Evolutionary conservation across 169 alveolate species (phyloP).

Genomic region (Cryptosporidium meleagridis): DNA sequence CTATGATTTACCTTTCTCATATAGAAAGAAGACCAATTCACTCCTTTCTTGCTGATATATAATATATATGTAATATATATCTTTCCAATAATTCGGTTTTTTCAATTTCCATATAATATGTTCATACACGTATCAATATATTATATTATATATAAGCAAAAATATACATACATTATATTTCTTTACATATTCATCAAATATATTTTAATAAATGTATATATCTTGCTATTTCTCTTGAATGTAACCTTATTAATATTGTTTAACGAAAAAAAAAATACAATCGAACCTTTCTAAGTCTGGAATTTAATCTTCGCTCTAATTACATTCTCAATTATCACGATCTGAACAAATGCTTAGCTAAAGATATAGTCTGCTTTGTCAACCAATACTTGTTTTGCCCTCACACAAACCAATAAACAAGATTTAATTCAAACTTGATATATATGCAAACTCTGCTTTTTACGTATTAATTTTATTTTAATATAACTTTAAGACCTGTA

Average conservation of each 20-base stretch:
- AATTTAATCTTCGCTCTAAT: neutral
- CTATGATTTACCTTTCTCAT: neutral
- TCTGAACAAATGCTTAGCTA: neutral
- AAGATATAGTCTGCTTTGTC: neutral
- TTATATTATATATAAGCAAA: neutral
- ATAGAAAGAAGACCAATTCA: neutral
- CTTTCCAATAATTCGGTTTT: neutral
- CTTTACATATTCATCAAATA: neutral
- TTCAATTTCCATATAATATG: too few species aligned
- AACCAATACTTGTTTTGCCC: neutral
- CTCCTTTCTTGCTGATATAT: neutral
- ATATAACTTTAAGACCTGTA: neutral
- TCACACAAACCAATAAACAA: slow-evolving; percentile 9
- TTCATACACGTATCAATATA: neutral
- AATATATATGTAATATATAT: too few species aligned
- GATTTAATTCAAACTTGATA: neutral
- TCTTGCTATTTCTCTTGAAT: neutral
- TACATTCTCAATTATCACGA: neutral
- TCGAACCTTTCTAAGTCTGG: neutral
- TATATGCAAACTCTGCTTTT: neutral
- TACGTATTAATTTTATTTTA: neutral
- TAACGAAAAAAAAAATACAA: too few species aligned
- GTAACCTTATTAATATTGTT: too few species aligned
- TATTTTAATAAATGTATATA: too few species aligned
- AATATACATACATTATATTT: neutral